Evolutionary conservation across 2,329 filamentous ascomycete species (phyloP), one percentile per base, ranked within the genome.

Genomic region (Calcarisporium arbuscula): DNA sequence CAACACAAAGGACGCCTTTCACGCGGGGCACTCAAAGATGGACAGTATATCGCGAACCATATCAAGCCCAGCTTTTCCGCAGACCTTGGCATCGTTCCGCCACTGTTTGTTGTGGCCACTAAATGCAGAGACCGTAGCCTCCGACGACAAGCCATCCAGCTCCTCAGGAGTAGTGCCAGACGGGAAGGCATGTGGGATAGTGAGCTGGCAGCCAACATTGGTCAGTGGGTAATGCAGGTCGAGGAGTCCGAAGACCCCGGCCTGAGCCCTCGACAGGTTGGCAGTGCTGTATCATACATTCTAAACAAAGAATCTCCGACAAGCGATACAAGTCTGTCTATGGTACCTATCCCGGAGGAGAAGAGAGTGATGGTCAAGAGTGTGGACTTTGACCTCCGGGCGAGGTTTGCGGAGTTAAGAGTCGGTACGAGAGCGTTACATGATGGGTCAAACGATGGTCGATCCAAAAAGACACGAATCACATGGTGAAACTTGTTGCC

Each of bases 141-240:
- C 21, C 70, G 80, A 15, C 64, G 75, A 14, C 70, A 74, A 42
- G 79, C 80, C 7, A 77, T 83, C 27, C 65, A 74, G 50, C 54
- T 84, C 23, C 57, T 84, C 36, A 64, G 67, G 32, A 74, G 67
- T 44, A 77, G 72, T 47, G 70, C 76, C 7, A 66, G 78, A 29
- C 64, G 78, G 31, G 80, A 84, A 55, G 79, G 75, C 16, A 78
- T 83, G 67, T 84, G 80, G 80, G 79, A 85, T 47, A 79, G 72
- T 46, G 68, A 74, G 43, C 62, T 78, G 40, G 63, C 67, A 9
- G 72, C 73, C 2, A 65, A 65, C 7, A 76, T 78, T 43, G 68
- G 65, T 30, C 62, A 61, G 38, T 77, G 72, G 72, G 62, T 77
- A 23, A 66, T 71, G 51, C 56, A 62, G 8, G 61, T 77, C 12